Percentiles rank a stretch among this genome's conserved stretches.
These are phyloP conservation scores for Myriosclerotinia scirpicola DNA, from an alignment of 2,329 filamentous ascomycete genomes.

Conservation along the genomic window DNA sequence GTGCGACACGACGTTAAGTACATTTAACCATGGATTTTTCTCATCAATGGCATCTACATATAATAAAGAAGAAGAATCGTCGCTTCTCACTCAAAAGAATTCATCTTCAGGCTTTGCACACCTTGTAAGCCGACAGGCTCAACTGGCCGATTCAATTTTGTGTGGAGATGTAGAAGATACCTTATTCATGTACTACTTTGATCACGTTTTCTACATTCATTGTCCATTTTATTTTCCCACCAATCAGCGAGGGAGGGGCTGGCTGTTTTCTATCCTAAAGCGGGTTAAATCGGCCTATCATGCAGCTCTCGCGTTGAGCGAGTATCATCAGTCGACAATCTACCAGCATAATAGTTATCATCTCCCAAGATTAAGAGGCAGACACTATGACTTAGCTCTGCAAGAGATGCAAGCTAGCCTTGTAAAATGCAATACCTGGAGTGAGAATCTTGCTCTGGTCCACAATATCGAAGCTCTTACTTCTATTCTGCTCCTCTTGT, in stretches of 20 bases:
- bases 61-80: no score
- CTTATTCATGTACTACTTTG: conserved; percentile 1
- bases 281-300: not conserved
- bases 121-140: not conserved
- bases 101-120: no score
- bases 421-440: not conserved
- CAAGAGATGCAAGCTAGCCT: not conserved
- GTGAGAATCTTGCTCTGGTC: not conserved
- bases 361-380: not conserved
- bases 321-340: not conserved
- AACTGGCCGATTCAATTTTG: not conserved
- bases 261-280: not conserved
- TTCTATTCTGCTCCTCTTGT: not conserved
- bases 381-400: not conserved
- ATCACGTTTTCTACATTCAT: conserved; percentile 4
- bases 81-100: no score
- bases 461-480: not conserved
- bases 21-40: no score
- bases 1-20: no score
- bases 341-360: not conserved
- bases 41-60: no score
- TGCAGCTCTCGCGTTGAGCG: not conserved
- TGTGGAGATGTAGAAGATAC: not conserved
- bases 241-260: not conserved
- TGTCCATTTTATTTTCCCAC: not conserved